phyloP scores from a whole-genome alignment of 768 basidiomycete genomes.

The Boletus subparvulus region DNA sequence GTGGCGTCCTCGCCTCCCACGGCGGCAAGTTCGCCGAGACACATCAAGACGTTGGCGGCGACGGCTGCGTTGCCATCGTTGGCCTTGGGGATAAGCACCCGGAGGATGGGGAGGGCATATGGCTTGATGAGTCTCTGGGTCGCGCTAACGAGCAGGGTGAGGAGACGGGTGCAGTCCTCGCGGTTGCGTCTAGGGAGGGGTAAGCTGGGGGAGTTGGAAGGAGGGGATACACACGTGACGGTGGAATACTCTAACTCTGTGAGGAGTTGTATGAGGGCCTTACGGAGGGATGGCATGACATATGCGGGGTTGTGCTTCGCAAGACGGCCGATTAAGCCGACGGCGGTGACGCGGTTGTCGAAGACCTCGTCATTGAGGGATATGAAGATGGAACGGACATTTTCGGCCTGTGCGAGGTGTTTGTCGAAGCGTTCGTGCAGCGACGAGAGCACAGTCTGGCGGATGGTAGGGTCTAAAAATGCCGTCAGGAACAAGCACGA shows the following conservation, averaged over 20 bases:
- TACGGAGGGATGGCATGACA: conserved; percentile 96
- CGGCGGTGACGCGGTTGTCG: conserved; percentile 89
- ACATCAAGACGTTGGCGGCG: conserved; percentile 89
- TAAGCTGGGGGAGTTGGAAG: background rate
- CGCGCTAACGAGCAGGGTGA: conserved; percentile 86
- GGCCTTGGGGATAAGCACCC: conserved; percentile 87
- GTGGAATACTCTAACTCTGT: conserved; percentile 97
- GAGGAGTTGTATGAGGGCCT: conserved; percentile 91
- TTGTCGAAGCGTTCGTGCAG: conserved; percentile 95
- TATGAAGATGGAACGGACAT: conserved; percentile 95
- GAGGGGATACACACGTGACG: conserved; percentile 58
- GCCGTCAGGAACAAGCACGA: conserved; percentile 5
- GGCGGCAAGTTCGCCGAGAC: conserved; percentile 89
- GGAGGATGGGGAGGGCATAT: conserved; percentile 93
- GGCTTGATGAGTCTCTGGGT: conserved; percentile 94
- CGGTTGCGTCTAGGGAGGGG: conserved; percentile 62
- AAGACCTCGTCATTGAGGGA: conserved; percentile 97
- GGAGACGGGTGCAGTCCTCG: conserved; percentile 89
- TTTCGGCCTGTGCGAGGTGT: conserved; percentile 96
- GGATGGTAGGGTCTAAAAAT: conserved; percentile 63
- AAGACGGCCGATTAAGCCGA: conserved; percentile 87
- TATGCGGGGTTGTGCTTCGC: conserved; percentile 97
- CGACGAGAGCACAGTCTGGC: conserved; percentile 80
- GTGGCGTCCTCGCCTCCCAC: conserved; percentile 92
- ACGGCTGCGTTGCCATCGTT: conserved; percentile 83